Evolutionary conservation across 169 alveolate genomes (phyloP).

Genomic region (Eimeria brunetti): DNA sequence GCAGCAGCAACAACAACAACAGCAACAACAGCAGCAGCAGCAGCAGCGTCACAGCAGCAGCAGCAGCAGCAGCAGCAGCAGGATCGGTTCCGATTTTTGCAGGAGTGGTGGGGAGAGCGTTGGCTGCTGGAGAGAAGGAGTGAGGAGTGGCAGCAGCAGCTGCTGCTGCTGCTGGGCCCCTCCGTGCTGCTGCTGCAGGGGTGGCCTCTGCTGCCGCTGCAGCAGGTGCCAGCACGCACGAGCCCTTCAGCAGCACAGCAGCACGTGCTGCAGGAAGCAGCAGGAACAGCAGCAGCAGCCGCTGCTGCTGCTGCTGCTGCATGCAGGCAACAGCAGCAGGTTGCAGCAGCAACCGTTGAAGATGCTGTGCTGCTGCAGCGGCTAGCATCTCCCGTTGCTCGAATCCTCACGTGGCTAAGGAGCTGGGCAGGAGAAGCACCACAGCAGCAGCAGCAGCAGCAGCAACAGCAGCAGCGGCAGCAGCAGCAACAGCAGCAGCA

Average conservation of each 20-base stretch:
- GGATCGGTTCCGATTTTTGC: slow-evolving; percentile 1
- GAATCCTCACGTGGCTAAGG: slow-evolving; percentile 13
- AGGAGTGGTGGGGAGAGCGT: slow-evolving; percentile 56
- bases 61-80: slow-evolving; percentile 64
- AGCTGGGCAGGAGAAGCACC: slow-evolving; percentile 38
- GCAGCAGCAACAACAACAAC: background rate
- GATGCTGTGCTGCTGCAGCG: slow-evolving; percentile 54
- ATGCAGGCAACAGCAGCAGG: background rate
- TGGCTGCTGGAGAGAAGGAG: slow-evolving; percentile 52
- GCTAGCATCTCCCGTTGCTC: slow-evolving; percentile 8
- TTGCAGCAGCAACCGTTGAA: slow-evolving; percentile 37
- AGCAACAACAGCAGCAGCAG: slow-evolving; percentile 28
- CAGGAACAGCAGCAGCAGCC: slow-evolving; percentile 7
- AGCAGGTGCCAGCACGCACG: background rate
- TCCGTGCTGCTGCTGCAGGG: slow-evolving; percentile 70
- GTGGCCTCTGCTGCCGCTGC: slow-evolving; percentile 58
- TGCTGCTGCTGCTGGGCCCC: slow-evolving; percentile 67
- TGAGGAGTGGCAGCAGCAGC: slow-evolving; percentile 69
- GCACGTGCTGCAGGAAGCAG: background rate
- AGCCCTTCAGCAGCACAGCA: background rate
- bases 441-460: slow-evolving; percentile 9
- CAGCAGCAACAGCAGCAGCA: slow-evolving; percentile 33
- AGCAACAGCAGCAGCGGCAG: slow-evolving; percentile 7
- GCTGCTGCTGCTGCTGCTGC: slow-evolving; percentile 25
- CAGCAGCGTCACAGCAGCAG: background rate